Evolutionary conservation across 2,329 filamentous ascomycete genomes (phyloP), one percentile per base, ranked within the genome.

Genomic region (Phialophora chinensis): DNA sequence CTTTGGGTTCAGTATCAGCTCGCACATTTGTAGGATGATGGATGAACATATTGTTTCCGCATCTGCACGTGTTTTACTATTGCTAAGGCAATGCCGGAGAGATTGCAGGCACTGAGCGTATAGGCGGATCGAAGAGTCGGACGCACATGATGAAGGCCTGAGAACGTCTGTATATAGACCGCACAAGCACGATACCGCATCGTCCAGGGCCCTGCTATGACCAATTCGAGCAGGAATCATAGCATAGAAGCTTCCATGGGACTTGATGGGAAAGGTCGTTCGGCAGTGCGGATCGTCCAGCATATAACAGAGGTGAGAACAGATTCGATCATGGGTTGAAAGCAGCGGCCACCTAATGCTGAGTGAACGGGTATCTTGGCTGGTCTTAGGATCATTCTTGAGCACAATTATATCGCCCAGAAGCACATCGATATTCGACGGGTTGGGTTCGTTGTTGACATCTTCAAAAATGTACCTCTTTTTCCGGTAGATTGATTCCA

Each of bases 41-140:
- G 68, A 70, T 7, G 66, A 60, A 57, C 63, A 66, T 52, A 70
- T 66, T 14, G 66, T 70, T 50, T 70, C 66, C 7, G 62, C 52
- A 27, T 68, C 50, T 23, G 63, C 44, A 25, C 57, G 52, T 17
- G 27, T 29, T 20, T 61, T 23, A 20, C 29, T 25, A 29, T 20
- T 20, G 14, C 31, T 49, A 20, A 65, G 17, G 11, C 29, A 44
- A 35, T 54, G 50, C 14, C 62, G 62, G 35, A 65, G 55, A 25
- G 62, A 60, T 7, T 33, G 57, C 49, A 65, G 27, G 23, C 62
- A 53, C 44, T 35, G 29, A 25, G 49, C 25, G 42, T 65, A 65
- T 29, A 65, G 33, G 4, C 25, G 55, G 42, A 65, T 33, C 10
- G 55, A 54, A 12, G 25, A 23, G 12, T 59, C 54, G 8, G 62